These are phyloP conservation scores for Borealophlyctis nickersoniae DNA, from an alignment of 192 early-diverging fungal genomes.

Conservation along the genomic window DNA sequence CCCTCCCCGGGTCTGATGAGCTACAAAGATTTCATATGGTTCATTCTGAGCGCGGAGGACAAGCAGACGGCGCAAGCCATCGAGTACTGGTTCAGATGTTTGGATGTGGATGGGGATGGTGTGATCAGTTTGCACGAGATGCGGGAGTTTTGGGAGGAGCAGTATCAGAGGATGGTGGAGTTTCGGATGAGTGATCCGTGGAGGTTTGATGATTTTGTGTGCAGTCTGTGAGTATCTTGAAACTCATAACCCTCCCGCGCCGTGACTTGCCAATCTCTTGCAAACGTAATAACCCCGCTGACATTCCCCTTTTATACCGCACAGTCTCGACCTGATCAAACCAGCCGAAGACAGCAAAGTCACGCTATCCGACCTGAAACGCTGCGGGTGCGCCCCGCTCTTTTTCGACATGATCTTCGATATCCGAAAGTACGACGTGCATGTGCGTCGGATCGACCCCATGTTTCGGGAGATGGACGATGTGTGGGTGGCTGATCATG, in stretches of 20 bases:
- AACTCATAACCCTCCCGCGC: not conserved
- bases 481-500: slow-evolving; percentile 33
- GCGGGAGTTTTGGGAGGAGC: slow-evolving; percentile 81
- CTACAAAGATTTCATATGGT: slow-evolving; percentile 84
- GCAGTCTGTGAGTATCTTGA: slow-evolving; percentile 46
- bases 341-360: slow-evolving; percentile 35
- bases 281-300: no score
- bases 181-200: slow-evolving; percentile 47
- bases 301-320: not conserved
- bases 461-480: slow-evolving; percentile 55
- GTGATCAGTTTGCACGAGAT: slow-evolving; percentile 81
- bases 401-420: slow-evolving; percentile 65
- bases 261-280: not conserved
- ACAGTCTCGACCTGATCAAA: slow-evolving; percentile 46
- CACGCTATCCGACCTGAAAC: slow-evolving; percentile 48
- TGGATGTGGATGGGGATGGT: slow-evolving; percentile 91
- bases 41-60: slow-evolving; percentile 78
- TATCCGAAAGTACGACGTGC: slow-evolving; percentile 52
- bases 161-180: slow-evolving; percentile 61
- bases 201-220: slow-evolving; percentile 57
- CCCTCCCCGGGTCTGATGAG: slow-evolving; percentile 46
- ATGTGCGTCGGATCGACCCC: slow-evolving; percentile 54
- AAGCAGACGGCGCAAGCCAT: slow-evolving; percentile 61
- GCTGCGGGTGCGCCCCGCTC: slow-evolving; percentile 32
- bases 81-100: slow-evolving; percentile 90